A percentile compares a stretch with the other conserved stretches of the same genome.
phyloP scores from a whole-genome alignment of 441 rosid species.

The Syzygium syzygioides region DNA sequence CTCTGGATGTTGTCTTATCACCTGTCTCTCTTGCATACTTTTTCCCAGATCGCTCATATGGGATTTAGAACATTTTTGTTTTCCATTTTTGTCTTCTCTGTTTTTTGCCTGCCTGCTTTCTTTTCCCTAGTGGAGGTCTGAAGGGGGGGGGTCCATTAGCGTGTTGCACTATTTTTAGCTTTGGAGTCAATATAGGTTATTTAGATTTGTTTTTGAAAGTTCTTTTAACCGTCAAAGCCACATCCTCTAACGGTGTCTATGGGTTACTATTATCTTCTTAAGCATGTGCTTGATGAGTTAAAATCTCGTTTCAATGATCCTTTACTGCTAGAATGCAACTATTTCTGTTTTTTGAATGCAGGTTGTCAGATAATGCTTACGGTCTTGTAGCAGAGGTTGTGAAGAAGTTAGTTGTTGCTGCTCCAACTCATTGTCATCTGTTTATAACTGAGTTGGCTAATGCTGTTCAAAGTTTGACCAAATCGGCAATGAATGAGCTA shows the following conservation, averaged over 20 bases:
- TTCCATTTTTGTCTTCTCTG: background rate
- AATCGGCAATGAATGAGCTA: slow-evolving; percentile 83
- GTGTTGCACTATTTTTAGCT: background rate
- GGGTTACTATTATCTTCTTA: background rate
- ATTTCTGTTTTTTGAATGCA: slow-evolving; percentile 20
- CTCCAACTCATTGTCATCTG: slow-evolving; percentile 76
- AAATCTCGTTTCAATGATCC: background rate
- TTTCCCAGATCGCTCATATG: background rate
- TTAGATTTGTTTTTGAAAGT: background rate
- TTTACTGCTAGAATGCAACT: background rate
- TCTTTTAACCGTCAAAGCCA: background rate
- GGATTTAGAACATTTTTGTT: background rate
- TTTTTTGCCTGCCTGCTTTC: background rate
- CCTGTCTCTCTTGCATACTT: background rate
- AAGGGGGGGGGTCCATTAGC: background rate
- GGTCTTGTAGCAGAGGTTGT: slow-evolving; percentile 87
- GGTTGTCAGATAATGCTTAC: slow-evolving; percentile 95
- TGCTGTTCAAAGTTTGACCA: slow-evolving; percentile 68
- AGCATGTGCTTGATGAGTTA: background rate
- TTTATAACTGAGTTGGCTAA: slow-evolving; percentile 80
- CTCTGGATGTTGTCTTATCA: background rate
- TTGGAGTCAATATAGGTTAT: background rate
- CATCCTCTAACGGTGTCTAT: background rate
- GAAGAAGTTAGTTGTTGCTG: slow-evolving; percentile 80
- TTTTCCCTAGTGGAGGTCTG: background rate